These are phyloP conservation scores for Mycena galericulata DNA, from an alignment of 768 basidiomycete species.

Conservation along the genomic window DNA sequence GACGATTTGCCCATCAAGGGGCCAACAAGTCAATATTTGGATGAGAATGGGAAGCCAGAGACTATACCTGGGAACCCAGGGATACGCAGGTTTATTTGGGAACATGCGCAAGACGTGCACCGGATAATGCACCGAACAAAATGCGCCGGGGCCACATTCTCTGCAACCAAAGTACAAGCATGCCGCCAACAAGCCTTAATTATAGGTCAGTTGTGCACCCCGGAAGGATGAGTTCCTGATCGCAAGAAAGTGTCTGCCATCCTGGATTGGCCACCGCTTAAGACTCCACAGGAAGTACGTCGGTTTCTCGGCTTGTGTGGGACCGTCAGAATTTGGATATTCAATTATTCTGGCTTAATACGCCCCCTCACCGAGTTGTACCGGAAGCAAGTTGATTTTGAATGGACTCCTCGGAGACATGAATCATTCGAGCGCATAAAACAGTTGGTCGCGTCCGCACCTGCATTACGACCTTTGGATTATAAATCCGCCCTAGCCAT, in stretches of 20 bases:
- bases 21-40: too few relatives aligned
- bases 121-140: too few relatives aligned
- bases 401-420: conserved; percentile 39
- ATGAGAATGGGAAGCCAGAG: too few relatives aligned
- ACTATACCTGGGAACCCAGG: too few relatives aligned
- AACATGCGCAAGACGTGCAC: too few relatives aligned
- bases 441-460: conserved; percentile 20
- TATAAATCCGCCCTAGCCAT: conserved; percentile 41
- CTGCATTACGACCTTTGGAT: conserved; percentile 45
- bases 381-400: conserved; percentile 37
- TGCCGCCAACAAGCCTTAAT: too few relatives aligned
- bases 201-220: too few relatives aligned
- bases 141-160: too few relatives aligned
- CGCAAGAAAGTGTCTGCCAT: conserved; percentile 41
- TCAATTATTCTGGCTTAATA: conserved; percentile 28
- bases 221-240: conserved; percentile 46
- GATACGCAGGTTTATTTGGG: too few relatives aligned
- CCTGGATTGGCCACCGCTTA: conserved; percentile 34
- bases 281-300: conserved; percentile 32
- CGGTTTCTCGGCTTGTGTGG: conserved; percentile 41
- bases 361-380: conserved; percentile 35
- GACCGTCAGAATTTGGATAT: conserved; percentile 39
- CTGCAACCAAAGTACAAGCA: too few relatives aligned
- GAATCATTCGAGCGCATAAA: conserved; percentile 38
- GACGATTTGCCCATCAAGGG: too few relatives aligned